These are phyloP conservation scores for Strobilomyces echinocephalus DNA, from an alignment of 768 basidiomycete species.

Conservation along the genomic window DNA sequence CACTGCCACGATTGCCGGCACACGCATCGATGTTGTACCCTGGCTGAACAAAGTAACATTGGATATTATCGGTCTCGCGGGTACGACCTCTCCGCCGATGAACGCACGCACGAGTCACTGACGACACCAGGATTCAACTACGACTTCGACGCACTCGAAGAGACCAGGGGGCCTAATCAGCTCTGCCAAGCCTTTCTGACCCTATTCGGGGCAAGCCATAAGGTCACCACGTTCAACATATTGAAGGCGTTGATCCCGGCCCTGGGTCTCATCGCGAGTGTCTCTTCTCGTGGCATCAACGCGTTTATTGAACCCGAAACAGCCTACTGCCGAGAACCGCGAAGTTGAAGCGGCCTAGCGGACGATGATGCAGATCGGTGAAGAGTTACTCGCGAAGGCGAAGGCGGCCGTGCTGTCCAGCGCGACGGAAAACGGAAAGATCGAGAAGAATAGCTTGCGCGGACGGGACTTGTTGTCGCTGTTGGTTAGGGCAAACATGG, in stretches of 20 bases:
- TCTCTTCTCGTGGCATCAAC: background rate
- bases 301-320: background rate
- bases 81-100: slow-evolving; percentile 14
- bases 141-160: slow-evolving; percentile 30
- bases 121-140: slow-evolving; percentile 35
- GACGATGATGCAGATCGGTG: slow-evolving; percentile 49
- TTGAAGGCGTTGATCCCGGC: slow-evolving; percentile 34
- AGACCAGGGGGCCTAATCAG: slow-evolving; percentile 24
- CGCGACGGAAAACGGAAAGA: slow-evolving; percentile 23
- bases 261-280: slow-evolving; percentile 36
- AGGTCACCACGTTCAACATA: slow-evolving; percentile 23
- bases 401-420: slow-evolving; percentile 35
- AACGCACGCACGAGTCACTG: background rate
- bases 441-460: slow-evolving; percentile 30
- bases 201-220: slow-evolving; percentile 19
- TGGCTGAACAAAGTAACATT: slow-evolving; percentile 36
- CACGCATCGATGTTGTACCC: slow-evolving; percentile 29
- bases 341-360: slow-evolving; percentile 26
- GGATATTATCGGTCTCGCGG: slow-evolving; percentile 41
- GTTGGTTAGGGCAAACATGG: slow-evolving; percentile 48
- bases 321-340: slow-evolving; percentile 24
- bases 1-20: slow-evolving; percentile 8
- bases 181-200: slow-evolving; percentile 33
- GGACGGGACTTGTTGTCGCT: slow-evolving; percentile 50
- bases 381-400: slow-evolving; percentile 45